Evolutionary conservation across 768 basidiomycete genomes (phyloP), one percentile per base, ranked within the genome.

Genomic region (Lentinula lateritia): DNA sequence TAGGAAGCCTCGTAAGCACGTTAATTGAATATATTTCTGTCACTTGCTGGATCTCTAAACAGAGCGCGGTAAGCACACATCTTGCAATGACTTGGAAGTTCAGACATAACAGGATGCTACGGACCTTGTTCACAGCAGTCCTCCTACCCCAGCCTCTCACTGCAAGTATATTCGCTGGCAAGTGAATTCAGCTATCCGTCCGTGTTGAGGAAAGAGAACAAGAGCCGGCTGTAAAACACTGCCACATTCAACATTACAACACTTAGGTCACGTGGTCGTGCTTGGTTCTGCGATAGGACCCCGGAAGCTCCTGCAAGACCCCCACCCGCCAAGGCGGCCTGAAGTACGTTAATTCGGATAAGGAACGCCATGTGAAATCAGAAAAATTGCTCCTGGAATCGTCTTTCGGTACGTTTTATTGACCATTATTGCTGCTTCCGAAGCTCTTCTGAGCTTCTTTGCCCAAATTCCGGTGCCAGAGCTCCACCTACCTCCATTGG

Each of bases 61-160:
- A 34, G 8, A 34, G 12, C 16, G 4, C 28, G n/a, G 42, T 58
- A 16, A 48, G 56, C 20, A 48, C 20, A 7, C 9, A 48, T 5
- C 7, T 13, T 20, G 20, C 15, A 8, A 18, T 18, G 20, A 12
- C 6, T 18, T 18, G 0, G 6, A 20, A n/a, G 10, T 23, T 13
- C 46, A n/a, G 32, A 23, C 1, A 6, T 13, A 20, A 8, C 6
- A 48, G 43, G 28, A 39, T 35, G 7, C 36, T 7, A 50, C 58
- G n/a, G 7, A 50, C 58, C 58, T 60, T 50, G 28, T 35, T 46
- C 46, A 13, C 36, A 15, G 45, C 58, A 39, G 23, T 34, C 58
- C 58, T 50, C 58, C 58, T 50, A 50, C 58, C 58, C 58, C 48
- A 50, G 34, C 58, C 46, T 48, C 45, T 50, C 58, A 60, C 45